phyloP scores from a whole-genome alignment of 202 grass and related monocot genomes.

The Zizania palustris region DNA sequence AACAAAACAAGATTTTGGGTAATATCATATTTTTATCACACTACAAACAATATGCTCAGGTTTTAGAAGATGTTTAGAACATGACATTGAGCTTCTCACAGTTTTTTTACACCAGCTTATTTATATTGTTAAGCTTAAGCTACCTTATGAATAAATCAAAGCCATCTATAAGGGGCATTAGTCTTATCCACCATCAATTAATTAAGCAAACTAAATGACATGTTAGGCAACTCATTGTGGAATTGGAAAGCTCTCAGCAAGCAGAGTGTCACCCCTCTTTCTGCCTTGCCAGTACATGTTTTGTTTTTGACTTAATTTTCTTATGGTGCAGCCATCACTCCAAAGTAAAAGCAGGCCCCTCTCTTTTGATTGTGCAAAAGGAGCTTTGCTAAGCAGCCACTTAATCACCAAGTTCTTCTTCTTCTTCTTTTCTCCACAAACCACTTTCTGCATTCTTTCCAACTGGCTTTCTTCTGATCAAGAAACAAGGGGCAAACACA shows the following conservation, averaged over 20 bases:
- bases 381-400: constrained; percentile 51
- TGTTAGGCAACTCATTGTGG: constrained; percentile 1
- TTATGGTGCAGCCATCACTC: constrained; percentile 31
- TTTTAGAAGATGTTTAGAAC: no score
- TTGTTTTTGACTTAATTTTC: constrained; percentile 43
- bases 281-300: constrained; percentile 8
- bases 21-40: no score
- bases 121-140: no score
- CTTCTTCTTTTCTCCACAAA: background rate
- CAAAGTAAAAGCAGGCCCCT: constrained; percentile 21
- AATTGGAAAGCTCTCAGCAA: constrained; percentile 37
- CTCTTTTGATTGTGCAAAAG: constrained; percentile 43
- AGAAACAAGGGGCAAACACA: constrained; percentile 6
- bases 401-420: background rate
- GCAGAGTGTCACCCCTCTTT: constrained; percentile 11
- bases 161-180: no score
- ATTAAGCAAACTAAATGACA: background rate
- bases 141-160: no score
- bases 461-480: constrained; percentile 25
- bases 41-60: no score
- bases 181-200: background rate
- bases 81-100: no score
- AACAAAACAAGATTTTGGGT: no score
- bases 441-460: constrained; percentile 7
- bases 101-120: no score